A percentile compares a stretch with the other conserved stretches of the same genome.
These are phyloP conservation scores for Tanacetum coccineum DNA, from an alignment of 129 eudicot species.

Conservation along the genomic window DNA sequence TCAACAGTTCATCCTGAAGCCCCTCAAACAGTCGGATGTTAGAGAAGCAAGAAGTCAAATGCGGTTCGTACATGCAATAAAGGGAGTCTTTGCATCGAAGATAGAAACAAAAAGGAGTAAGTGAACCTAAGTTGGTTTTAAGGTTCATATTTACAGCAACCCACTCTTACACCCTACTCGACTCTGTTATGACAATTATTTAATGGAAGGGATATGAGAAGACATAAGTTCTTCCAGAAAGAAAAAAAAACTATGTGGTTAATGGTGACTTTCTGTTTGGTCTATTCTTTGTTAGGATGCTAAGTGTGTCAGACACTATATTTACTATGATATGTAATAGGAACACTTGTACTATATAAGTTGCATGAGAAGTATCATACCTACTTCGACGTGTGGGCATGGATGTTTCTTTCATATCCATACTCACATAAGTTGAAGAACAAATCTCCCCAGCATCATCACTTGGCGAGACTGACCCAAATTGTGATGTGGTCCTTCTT, in stretches of 20 bases:
- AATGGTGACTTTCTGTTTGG: constrained; percentile 5
- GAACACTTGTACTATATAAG: neutral
- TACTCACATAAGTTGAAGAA: constrained; percentile 38
- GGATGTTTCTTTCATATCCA: constrained; percentile 32
- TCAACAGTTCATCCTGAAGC: constrained; percentile 65
- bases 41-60: constrained; percentile 53
- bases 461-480: constrained; percentile 31
- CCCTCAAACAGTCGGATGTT: constrained; percentile 68
- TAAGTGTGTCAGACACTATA: constrained; percentile 1
- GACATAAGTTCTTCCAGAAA: too few species aligned
- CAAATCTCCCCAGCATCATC: constrained; percentile 46
- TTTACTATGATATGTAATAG: neutral
- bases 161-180: neutral
- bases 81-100: constrained; percentile 41
- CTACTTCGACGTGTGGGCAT: constrained; percentile 26
- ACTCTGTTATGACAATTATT: constrained; percentile 14
- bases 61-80: constrained; percentile 29
- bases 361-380: constrained; percentile 20
- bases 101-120: constrained; percentile 10
- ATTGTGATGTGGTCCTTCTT: constrained; percentile 16
- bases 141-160: neutral
- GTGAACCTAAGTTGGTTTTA: too few species aligned
- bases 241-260: neutral
- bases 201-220: constrained; percentile 2
- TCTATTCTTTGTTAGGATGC: constrained; percentile 2